Evolutionary conservation across 257 asterid species (phyloP), one percentile per base, ranked within the genome.

Genomic region (Nicotiana otophora): DNA sequence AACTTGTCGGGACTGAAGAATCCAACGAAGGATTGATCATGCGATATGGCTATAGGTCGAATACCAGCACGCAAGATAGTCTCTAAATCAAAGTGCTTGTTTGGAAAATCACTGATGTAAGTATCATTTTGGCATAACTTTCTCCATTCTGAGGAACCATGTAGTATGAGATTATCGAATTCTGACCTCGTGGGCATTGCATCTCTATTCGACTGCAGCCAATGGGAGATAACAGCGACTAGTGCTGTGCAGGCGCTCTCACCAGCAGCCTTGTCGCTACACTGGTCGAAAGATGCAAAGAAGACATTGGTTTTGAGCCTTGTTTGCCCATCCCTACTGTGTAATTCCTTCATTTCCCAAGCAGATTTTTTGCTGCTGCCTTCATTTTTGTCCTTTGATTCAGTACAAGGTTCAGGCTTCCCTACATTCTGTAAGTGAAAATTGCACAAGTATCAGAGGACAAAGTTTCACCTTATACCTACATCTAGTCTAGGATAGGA

Each of bases 91-190:
- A 93, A 93, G 85, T 93, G 98, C 75, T 87, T 90, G 91, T 93
- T 83, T 28, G 98, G 97, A 83, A 92, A 93, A 62, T 86, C 84
- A 17, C 82, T 83, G 7, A 84, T 87, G 58, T 89, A 80, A 36
- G 81, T 46, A 10, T 39, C 88, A 33, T 87, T 84, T 55, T 88
- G 82, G 14, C 98, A 92, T 11, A 92, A 86, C 33, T 87, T 93
- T 75, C 95, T 83, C 97, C 98, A 93, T 84, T 91, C 97, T 0
- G 93, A 78, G n/a, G 97, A 93, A 31, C 98, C 97, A 63, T 89
- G 83, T 20, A 88, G 53, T 81, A 93, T 93, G 84, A 93, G 95
- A 82, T 64, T 28, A 75, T 93, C 89, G 39, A 93, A 88, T 81
- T 91, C 90, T 5, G 72, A 81, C 65, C 85, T 85, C 70, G 84